These are phyloP conservation scores for Saccharomyces paradoxus DNA, from an alignment of 805 yeast genomes.

Conservation along the genomic window DNA sequence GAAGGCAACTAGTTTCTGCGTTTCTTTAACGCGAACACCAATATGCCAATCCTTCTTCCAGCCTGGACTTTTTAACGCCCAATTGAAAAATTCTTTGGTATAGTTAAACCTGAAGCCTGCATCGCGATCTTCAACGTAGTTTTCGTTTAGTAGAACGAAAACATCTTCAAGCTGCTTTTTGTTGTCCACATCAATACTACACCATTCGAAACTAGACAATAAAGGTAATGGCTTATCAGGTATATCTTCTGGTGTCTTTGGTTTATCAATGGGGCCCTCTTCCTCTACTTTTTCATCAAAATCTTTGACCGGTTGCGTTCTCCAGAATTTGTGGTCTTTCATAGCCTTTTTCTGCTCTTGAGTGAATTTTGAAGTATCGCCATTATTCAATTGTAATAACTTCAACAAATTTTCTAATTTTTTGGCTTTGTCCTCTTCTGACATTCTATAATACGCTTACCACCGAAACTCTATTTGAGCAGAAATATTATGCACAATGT, in stretches of 20 bases:
- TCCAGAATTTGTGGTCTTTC: constrained; percentile 94
- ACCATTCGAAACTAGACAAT: constrained; percentile 83
- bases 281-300: constrained; percentile 57
- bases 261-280: constrained; percentile 76
- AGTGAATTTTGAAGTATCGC: constrained; percentile 39
- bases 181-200: constrained; percentile 56
- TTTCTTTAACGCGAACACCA: constrained; percentile 78
- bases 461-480: not conserved
- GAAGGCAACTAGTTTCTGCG: constrained; percentile 79
- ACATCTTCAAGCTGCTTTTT: constrained; percentile 62
- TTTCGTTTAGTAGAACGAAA: constrained; percentile 69
- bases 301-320: constrained; percentile 87
- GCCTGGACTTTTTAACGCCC: constrained; percentile 95
- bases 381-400: constrained; percentile 29
- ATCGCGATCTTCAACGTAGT: constrained; percentile 92
- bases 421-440: constrained; percentile 16
- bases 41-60: constrained; percentile 84
- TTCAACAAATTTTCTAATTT: constrained; percentile 45
- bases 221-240: constrained; percentile 64
- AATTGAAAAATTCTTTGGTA: constrained; percentile 69
- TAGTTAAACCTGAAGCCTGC: constrained; percentile 89
- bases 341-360: constrained; percentile 59
- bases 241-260: constrained; percentile 63
- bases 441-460: constrained; percentile 6
- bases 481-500: not conserved